Evolutionary conservation across 2,329 filamentous ascomycete genomes (phyloP), one percentile per base, ranked within the genome.

Genomic region (Harringtonia lauricola): DNA sequence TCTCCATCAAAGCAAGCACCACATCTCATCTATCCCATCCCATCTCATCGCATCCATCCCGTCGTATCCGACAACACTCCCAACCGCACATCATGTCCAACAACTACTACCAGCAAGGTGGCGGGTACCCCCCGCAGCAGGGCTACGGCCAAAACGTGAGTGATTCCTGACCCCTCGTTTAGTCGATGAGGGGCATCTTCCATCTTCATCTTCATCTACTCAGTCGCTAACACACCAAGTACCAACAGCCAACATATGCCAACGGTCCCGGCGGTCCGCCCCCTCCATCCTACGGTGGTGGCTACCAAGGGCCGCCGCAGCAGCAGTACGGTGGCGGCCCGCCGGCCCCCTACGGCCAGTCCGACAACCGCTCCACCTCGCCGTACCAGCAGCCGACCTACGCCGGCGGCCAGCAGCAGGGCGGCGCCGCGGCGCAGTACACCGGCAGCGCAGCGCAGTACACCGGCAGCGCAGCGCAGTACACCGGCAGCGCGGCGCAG

Each of bases 211-310:
- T 46, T 47, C 17, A 46, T 47, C 35, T 53, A 53, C 42, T 22
- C 22, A 26, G 5, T 15, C n/a, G 2, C 24, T 10, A 26, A 51
- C 35, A n/a, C 15, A 31, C 30, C 43, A 46, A 26, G 24, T 26
- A 26, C 1, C 47, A 40, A 33, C 59, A 62, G 45, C 51, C 55
- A 18, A 45, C 49, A 33, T 61, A 63, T 50, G 59, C 58, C 39
- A 21, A n/a, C n/a, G n/a, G n/a, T 26, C 42, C 41, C 31, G n/a
- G 47, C 43, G n/a, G n/a, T n/a, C 39, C 47, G 3, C 43, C 45
- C 31, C 48, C 51, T 18, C 51, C 52, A 5, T 51, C 53, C 36
- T 50, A 54, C 21, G n/a, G 30, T 13, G 30, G n/a, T 13, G 30
- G n/a, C 15, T 18, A 35, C 33, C 33, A 35, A 18, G 8, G 14